These are phyloP conservation scores for Moniliophthora roreri DNA, from an alignment of 1,284 basidiomycete genomes.

Conservation along the genomic window DNA sequence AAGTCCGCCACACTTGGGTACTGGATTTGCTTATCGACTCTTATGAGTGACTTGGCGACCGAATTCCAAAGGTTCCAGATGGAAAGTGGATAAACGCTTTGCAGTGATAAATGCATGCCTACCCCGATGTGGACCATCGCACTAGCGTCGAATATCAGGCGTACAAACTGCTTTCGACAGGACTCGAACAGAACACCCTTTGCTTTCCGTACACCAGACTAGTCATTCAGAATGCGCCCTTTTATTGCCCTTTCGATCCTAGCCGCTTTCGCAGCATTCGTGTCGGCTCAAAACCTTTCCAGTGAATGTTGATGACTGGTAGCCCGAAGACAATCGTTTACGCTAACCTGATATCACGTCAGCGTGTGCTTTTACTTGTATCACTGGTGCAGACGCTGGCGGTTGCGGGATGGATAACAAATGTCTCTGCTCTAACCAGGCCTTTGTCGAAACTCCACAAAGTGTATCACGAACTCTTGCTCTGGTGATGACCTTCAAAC, in stretches of 20 bases:
- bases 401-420: neutral
- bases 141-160: too few relatives aligned
- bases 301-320: neutral
- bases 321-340: too few relatives aligned
- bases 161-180: too few relatives aligned
- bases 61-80: too few relatives aligned
- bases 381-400: neutral
- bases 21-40: too few relatives aligned
- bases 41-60: too few relatives aligned
- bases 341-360: too few relatives aligned
- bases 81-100: too few relatives aligned
- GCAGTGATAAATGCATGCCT: too few relatives aligned
- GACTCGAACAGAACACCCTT: too few relatives aligned
- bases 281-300: neutral
- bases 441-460: neutral
- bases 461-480: neutral
- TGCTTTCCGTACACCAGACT: neutral
- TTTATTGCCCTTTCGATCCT: neutral
- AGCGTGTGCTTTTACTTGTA: constrained; percentile 1
- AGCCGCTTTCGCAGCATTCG: neutral
- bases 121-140: too few relatives aligned
- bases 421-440: constrained; percentile 3
- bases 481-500: neutral
- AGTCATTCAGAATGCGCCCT: neutral
- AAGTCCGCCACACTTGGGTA: too few relatives aligned